Percentiles rank a stretch among this genome's conserved stretches.
These are phyloP conservation scores for Diaporthe citriasiana DNA, from an alignment of 2,329 filamentous ascomycete genomes.

Conservation along the genomic window DNA sequence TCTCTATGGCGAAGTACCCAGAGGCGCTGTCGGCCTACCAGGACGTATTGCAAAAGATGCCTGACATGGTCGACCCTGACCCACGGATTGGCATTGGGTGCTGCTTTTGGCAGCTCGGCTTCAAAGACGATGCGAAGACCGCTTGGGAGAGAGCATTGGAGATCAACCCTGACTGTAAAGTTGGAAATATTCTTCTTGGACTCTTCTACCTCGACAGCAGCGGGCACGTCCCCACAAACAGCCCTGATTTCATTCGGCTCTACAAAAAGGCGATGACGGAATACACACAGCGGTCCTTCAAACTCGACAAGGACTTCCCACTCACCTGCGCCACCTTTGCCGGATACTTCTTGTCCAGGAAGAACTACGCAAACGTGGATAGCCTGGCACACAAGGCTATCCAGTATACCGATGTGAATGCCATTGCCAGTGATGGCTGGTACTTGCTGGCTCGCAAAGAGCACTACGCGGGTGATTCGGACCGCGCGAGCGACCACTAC, in stretches of 20 bases:
- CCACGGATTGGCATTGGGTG: conserved; percentile 96
- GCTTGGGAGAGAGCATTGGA: conserved; percentile 93
- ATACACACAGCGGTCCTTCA: conserved; percentile 94
- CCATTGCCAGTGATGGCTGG: conserved; percentile 97
- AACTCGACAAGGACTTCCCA: conserved; percentile 90
- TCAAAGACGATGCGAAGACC: conserved; percentile 90
- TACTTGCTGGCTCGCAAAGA: conserved; percentile 93
- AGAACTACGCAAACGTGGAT: conserved; percentile 85
- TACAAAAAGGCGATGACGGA: conserved; percentile 96
- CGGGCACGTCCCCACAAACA: conserved; percentile 84
- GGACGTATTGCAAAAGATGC: conserved; percentile 86
- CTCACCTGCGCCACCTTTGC: conserved; percentile 93
- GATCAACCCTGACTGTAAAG: conserved; percentile 85
- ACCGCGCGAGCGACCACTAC: conserved; percentile 88
- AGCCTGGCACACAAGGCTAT: conserved; percentile 92
- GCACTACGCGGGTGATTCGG: conserved; percentile 82
- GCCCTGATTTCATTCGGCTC: conserved; percentile 84
- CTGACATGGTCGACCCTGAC: conserved; percentile 90
- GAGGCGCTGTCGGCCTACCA: conserved; percentile 91
- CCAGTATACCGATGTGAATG: conserved; percentile 94
- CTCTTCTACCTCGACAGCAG: conserved; percentile 92
- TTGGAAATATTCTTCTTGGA: conserved; percentile 90
- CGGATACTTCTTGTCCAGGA: conserved; percentile 88
- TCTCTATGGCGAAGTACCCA: conserved; percentile 86
- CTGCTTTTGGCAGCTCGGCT: conserved; percentile 96